Evolutionary conservation across 2,329 filamentous ascomycete species (phyloP).

Genomic region (Phyllosticta citrichinensis): DNA sequence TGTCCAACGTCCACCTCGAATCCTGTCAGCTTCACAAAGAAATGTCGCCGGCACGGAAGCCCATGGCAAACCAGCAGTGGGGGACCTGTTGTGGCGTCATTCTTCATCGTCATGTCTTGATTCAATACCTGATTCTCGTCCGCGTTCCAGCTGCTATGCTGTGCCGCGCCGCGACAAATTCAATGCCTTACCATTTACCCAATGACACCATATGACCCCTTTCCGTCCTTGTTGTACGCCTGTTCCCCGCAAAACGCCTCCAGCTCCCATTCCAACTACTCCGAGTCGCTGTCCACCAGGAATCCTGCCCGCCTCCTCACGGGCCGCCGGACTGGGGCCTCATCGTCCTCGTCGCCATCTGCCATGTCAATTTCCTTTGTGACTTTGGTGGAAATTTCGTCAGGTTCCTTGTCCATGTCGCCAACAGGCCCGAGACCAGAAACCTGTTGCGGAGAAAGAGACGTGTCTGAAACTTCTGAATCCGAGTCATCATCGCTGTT

Average conservation of each 20-base stretch:
- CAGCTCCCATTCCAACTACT: constrained; percentile 15
- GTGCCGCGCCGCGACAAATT: background rate
- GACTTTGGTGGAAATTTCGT: background rate
- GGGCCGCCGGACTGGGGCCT: constrained; percentile 24
- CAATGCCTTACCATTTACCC: background rate
- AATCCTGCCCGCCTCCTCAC: constrained; percentile 33
- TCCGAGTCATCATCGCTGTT: constrained; percentile 22
- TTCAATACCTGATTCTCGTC: background rate
- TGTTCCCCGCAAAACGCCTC: constrained; percentile 5
- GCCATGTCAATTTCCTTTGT: constrained; percentile 20
- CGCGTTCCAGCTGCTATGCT: background rate
- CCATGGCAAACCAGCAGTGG: background rate
- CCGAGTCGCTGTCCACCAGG: constrained; percentile 36
- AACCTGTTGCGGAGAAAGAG: constrained; percentile 28
- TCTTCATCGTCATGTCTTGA: background rate
- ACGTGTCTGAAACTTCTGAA: constrained; percentile 22
- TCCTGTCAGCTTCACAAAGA: background rate
- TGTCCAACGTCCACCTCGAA: background rate
- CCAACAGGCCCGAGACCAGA: constrained; percentile 5
- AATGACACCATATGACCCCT: background rate
- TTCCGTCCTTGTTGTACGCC: background rate
- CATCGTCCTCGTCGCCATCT: constrained; percentile 33
- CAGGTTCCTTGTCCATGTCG: constrained; percentile 12
- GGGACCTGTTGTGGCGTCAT: background rate
- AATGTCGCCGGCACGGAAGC: background rate